Evolutionary conservation across 163 green algal genomes (phyloP).

Genomic region (Scenedesmus sp.): DNA sequence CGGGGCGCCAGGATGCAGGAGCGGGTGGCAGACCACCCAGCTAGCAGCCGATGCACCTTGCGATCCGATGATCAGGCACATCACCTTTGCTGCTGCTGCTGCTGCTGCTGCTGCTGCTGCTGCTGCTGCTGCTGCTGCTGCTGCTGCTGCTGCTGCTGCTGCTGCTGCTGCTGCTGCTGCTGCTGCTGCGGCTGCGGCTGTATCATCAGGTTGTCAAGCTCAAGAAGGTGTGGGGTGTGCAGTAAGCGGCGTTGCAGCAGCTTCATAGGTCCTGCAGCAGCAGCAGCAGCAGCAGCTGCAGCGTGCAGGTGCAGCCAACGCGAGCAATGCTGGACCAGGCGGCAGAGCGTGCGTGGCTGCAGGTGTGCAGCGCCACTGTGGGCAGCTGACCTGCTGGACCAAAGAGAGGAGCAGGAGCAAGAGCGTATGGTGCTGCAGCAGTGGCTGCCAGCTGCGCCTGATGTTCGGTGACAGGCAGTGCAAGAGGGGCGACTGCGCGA

Average conservation of each 20-base stretch:
- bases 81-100: neutral
- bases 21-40: too few relatives aligned
- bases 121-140: neutral
- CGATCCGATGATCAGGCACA: too few relatives aligned
- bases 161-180: neutral
- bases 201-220: constrained; percentile 75
- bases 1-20: too few relatives aligned
- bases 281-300: neutral
- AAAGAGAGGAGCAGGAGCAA: too few relatives aligned
- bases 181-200: neutral
- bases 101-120: neutral
- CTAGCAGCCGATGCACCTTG: too few relatives aligned
- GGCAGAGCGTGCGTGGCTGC: neutral
- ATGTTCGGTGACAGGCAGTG: too few relatives aligned
- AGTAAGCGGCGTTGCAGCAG: constrained; percentile 49
- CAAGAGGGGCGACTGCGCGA: too few relatives aligned
- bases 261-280: too few relatives aligned
- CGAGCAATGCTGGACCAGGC: neutral
- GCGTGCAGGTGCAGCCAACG: neutral
- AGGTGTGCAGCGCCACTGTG: too few relatives aligned
- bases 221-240: constrained; percentile 89
- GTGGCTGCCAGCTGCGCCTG: too few relatives aligned
- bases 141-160: neutral
- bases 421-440: neutral
- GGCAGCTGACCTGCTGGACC: too few relatives aligned